These are phyloP conservation scores for Leptomonas pyrrhocoris DNA, from an alignment of 208 protist genomes.

Conservation along the genomic window DNA sequence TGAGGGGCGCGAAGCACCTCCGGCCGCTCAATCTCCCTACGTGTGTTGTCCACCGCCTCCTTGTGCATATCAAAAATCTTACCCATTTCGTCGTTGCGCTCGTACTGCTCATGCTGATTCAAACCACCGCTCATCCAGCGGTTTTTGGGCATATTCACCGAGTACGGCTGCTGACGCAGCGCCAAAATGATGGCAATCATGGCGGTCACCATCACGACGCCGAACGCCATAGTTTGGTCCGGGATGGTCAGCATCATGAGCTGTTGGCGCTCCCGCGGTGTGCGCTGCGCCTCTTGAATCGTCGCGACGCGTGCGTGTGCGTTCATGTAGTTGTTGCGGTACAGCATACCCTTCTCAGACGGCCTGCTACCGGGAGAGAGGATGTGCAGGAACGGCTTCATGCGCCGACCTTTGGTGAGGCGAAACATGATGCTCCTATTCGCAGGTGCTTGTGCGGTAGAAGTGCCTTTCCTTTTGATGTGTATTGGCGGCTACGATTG, in stretches of 20 bases:
- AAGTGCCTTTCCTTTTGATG: too few relatives aligned
- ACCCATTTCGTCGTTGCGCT: constrained; percentile 80
- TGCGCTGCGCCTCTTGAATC: constrained; percentile 72
- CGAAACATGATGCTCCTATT: constrained; percentile 56
- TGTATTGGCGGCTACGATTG: neutral
- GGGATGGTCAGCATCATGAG: constrained; percentile 68
- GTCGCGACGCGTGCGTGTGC: constrained; percentile 69
- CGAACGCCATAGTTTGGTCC: constrained; percentile 67
- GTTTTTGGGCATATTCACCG: constrained; percentile 55
- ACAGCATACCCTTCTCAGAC: constrained; percentile 87
- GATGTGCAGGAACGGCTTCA: constrained; percentile 85
- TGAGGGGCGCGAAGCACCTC: constrained; percentile 58
- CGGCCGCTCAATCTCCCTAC: constrained; percentile 48
- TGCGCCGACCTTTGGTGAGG: constrained; percentile 34
- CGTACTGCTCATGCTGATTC: constrained; percentile 78
- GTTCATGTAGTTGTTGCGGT: constrained; percentile 91
- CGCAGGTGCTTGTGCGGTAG: neutral
- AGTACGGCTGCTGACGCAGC: constrained; percentile 54
- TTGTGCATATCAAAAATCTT: constrained; percentile 70
- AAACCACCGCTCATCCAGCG: constrained; percentile 59
- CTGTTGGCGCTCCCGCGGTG: constrained; percentile 48
- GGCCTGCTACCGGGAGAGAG: constrained; percentile 78
- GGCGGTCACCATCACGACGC: constrained; percentile 1
- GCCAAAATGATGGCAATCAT: constrained; percentile 31
- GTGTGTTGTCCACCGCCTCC: constrained; percentile 69